phyloP scores from a whole-genome alignment of 2,329 filamentous ascomycete species.

The Colletotrichum lentis region DNA sequence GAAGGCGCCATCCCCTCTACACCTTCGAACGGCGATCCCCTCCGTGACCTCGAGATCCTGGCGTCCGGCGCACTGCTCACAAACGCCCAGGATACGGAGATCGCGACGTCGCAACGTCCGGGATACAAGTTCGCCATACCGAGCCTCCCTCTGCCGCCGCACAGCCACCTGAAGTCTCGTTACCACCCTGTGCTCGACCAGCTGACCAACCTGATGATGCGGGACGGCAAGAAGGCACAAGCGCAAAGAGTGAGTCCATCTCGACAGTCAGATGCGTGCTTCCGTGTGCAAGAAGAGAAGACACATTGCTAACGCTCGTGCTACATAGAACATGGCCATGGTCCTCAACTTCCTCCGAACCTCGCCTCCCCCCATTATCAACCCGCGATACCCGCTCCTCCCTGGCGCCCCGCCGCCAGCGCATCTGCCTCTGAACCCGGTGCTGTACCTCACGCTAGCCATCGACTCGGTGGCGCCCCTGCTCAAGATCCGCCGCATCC shows the following conservation, averaged over 20 bases:
- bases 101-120: conserved; percentile 54
- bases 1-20: conserved; percentile 53
- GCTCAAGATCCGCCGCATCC: conserved; percentile 77
- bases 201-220: conserved; percentile 90
- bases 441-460: conserved; percentile 87
- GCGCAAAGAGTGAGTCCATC: conserved; percentile 80
- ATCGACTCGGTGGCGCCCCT: conserved; percentile 94
- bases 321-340: conserved; percentile 77
- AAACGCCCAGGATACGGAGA: conserved; percentile 43
- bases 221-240: conserved; percentile 84
- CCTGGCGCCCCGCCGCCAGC: conserved; percentile 78
- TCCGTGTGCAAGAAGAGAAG: background rate
- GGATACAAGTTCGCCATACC: conserved; percentile 80
- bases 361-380: conserved; percentile 78
- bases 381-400: conserved; percentile 74
- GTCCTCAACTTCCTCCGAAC: conserved; percentile 88
- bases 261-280: background rate
- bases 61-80: conserved; percentile 44
- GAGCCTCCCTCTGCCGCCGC: conserved; percentile 67
- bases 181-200: conserved; percentile 88
- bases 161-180: conserved; percentile 75
- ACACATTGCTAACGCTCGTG: conserved; percentile 19
- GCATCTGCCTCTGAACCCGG: conserved; percentile 86
- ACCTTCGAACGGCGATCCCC: conserved; percentile 32
- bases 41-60: conserved; percentile 46